Conservation (phyloP, 139 green algal species). For the Tetratostichococcus sp. region DNA sequence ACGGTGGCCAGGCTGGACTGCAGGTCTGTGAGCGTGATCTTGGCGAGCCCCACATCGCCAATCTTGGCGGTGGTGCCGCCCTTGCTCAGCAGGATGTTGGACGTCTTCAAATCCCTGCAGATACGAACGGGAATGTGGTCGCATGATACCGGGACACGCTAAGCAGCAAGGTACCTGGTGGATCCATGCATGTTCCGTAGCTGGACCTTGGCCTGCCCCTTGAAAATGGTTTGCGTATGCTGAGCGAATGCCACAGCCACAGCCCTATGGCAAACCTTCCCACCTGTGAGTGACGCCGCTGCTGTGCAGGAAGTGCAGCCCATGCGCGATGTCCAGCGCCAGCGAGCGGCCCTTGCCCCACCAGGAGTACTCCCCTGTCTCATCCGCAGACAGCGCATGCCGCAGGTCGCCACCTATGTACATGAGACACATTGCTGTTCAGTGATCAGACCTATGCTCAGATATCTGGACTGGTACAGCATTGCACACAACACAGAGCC, state of each 20-base stretch:
- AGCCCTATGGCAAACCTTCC: too few relatives aligned
- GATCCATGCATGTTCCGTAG: too few relatives aligned
- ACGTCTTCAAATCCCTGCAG: constrained; percentile 29
- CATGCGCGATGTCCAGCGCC: not conserved
- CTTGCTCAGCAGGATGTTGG: constrained; percentile 45
- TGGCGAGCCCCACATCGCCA: constrained; percentile 40
- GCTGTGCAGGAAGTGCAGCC: constrained; percentile 4
- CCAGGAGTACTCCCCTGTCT: not conserved
- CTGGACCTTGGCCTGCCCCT: too few relatives aligned
- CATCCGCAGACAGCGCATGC: not conserved
- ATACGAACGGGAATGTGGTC: not conserved
- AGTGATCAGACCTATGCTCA: too few relatives aligned
- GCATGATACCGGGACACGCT: too few relatives aligned
- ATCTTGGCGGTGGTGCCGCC: constrained; percentile 61
- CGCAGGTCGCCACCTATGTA: not conserved
- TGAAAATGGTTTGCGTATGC: too few relatives aligned
- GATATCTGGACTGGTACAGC: not conserved
- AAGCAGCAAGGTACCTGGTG: too few relatives aligned
- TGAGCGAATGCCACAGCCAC: too few relatives aligned
- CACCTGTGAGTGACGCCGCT: not conserved
- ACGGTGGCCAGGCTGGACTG: not conserved
- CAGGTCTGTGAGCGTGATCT: constrained; percentile 5
- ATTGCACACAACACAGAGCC: too few relatives aligned
- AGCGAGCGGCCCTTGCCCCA: not conserved
- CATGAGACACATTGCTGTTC: too few relatives aligned